Base-by-base conservation (phyloP, 768 basidiomycete species). In the Heimioporus sp. region DNA sequence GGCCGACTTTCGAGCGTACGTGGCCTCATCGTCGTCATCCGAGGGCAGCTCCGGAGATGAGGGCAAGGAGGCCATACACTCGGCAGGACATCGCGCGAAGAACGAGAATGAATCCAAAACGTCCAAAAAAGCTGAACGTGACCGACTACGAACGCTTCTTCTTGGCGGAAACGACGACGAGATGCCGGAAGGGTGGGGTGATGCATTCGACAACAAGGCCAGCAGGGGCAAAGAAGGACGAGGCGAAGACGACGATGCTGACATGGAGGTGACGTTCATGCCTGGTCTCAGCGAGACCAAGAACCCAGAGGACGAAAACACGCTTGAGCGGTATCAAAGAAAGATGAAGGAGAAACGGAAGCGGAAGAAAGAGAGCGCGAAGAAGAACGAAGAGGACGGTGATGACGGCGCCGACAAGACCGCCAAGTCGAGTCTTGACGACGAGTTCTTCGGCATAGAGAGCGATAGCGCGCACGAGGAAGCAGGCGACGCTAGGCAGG, bases 261-360 rank as follows among this genome's bases (percentile, higher is more conserved):
- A 94, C 51, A 90, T 99, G 90, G 87, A 98, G 72, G 88, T 99
- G 63, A 98, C 96, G 0, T 98, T 99, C 68, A 85, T 81, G 15
- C 92, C 97, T 2, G 96, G 86, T 5, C 73, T 98, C 36, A 84
- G 76, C 51, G 80, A 76, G 44, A 65, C 69, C 55, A 79, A 76
- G 58, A 74, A 67, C 17, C 75, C 74, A 15, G 76, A 77, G 46
- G 81, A 90, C n/a, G 87, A 96, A 73, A 98, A 90, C 5, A 90
- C 92, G 2, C 70, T 98, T 32, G 92, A 95, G 64, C 84, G 73
- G 62, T 99, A 99, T 69, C 86, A 90, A 68, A 75, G 88, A 56
- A 94, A 94, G 72, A 83, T 88, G 79, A 86, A 80, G 69, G 94
- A 98, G 72, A 95, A 92, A 75, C 79, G 85, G 69, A 86, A 85